Evolutionary conservation across 768 basidiomycete species (phyloP), one percentile per base, ranked within the genome.

Genomic region (Udeniomyces megalosporus): DNA sequence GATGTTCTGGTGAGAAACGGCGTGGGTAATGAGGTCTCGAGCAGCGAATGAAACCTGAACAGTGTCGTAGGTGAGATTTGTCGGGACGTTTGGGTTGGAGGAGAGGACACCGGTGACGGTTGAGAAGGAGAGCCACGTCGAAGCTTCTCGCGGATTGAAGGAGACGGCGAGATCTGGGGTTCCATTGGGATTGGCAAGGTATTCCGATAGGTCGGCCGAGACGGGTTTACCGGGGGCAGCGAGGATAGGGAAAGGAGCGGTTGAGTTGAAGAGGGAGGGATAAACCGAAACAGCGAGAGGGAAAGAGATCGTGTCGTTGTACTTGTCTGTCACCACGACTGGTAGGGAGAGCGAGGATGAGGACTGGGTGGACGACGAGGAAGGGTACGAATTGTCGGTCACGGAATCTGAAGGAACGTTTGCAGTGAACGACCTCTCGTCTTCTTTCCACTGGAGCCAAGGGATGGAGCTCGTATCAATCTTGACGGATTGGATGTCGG

Each of bases 381-480:
- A n/a, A 83, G 79, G 6, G 77, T 76, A 5, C 89, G 90, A 65
- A 77, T 80, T 31, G 93, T 75, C 4, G 79, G 81, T 64, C 78
- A 77, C 58, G 74, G 24, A 52, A 29, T 46, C 52, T 4, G 26
- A n/a, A 3, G 52, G n/a, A 24, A 49, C 28, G 26, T 49, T 52
- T 22, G 51, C 59, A 48, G 22, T 4, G 49, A 48, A 60, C 31
- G 49, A 57, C 5, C 47, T 12, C 60, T 45, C 81, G 11, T 61
- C 69, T 17, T 70, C 67, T 67, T 91, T 81, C 67, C 84, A 86
- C 38, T 66, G 73, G 69, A 76, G 70, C 73, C 74, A 75, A 3
- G 71, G 65, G 34, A 78, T 80, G 32, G 73, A 72, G 15, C 81
- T 78, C 1, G 81, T 78, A 68, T 89, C 82, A 64, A 90, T 77